phyloP scores from a whole-genome alignment of 495 filamentous ascomycete species.

The Darksidea phi region DNA sequence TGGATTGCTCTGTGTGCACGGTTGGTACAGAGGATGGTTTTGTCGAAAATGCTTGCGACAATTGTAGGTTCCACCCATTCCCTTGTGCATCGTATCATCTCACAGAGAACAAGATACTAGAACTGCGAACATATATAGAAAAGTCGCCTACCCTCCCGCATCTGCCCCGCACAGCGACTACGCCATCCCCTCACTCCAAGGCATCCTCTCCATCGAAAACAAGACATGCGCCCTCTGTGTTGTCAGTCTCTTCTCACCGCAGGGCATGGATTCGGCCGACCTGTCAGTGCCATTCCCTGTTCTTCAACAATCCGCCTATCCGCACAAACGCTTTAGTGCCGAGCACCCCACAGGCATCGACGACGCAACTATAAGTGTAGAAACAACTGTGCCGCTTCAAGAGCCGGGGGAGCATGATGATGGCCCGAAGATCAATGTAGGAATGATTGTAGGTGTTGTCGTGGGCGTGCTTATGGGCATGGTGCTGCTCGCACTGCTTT shows the following conservation, averaged over 20 bases:
- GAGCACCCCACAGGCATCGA: not conserved
- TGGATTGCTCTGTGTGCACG: not conserved
- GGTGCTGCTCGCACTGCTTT: not conserved
- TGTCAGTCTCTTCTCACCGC: not conserved
- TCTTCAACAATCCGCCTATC: not conserved
- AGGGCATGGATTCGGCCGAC: not conserved
- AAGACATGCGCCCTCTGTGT: not conserved
- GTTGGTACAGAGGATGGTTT: not conserved
- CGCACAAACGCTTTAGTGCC: not conserved
- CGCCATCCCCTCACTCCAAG: not conserved
- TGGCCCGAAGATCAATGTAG: not conserved
- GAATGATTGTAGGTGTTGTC: not conserved
- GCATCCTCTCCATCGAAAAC: not conserved
- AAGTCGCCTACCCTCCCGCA: not conserved
- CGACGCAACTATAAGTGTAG: not conserved
- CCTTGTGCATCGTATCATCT: not conserved
- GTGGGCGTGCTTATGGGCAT: not conserved
- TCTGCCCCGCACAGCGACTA: not conserved
- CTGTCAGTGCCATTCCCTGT: not conserved
- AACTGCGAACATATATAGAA: not conserved
- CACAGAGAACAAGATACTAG: not conserved
- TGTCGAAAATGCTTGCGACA: not conserved
- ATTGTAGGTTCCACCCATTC: not conserved
- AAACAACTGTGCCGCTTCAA: not conserved
- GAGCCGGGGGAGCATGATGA: no score